phyloP scores from a whole-genome alignment of 257 asterid species.

The Przewalskia tangutica region DNA sequence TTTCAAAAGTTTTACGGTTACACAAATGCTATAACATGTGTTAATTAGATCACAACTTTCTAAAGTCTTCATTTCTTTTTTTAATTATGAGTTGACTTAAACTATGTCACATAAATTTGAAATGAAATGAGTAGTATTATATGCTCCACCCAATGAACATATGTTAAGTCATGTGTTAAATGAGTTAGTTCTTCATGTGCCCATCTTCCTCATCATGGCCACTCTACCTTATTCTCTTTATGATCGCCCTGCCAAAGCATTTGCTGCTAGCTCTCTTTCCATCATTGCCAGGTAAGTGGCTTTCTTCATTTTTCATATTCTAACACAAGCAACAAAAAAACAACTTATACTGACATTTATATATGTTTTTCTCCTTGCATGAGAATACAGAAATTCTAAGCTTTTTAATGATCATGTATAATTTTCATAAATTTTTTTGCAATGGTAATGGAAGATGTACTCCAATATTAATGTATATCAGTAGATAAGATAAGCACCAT shows the following conservation, averaged over 20 bases:
- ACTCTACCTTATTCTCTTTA: slow-evolving; percentile 10
- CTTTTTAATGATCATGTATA: not conserved
- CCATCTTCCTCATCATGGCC: slow-evolving; percentile 40
- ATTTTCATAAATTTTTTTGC: no score
- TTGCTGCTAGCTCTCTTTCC: not conserved
- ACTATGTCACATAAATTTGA: no score
- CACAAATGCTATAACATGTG: no score
- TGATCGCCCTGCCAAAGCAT: not conserved
- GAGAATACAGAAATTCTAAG: not conserved
- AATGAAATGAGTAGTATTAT: not conserved
- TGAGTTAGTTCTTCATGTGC: slow-evolving; percentile 41
- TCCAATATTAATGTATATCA: no score
- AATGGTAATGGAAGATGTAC: no score
- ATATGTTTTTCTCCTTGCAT: not conserved
- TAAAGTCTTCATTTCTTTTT: no score
- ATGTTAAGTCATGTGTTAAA: not conserved
- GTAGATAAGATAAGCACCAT: no score
- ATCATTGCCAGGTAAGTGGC: not conserved
- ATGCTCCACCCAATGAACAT: not conserved
- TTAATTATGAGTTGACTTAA: no score
- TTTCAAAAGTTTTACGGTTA: no score
- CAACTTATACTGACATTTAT: not conserved
- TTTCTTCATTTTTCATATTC: not conserved
- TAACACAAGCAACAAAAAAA: not conserved
- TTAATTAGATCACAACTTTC: no score